Percentiles rank a stretch among this genome's conserved stretches.
Conservation (phyloP, 495 filamentous ascomycete species). For the Parachaetomium inaequale region DNA sequence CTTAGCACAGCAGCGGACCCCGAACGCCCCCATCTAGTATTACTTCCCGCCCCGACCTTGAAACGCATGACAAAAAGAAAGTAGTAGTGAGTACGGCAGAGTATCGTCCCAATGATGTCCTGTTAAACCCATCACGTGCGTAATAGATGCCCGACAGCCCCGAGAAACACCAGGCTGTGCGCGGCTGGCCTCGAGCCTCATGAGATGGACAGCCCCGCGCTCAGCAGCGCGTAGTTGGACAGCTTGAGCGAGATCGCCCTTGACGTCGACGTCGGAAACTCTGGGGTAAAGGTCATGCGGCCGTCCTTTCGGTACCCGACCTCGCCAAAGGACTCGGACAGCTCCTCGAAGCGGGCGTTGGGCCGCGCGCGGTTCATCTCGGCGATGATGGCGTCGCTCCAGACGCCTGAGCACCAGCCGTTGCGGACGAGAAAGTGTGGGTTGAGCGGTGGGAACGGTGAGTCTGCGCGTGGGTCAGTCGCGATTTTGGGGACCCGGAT, state of each 20-base stretch:
- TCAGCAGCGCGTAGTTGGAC: conserved; percentile 46
- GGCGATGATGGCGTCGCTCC: conserved; percentile 62
- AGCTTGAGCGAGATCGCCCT: conserved; percentile 45
- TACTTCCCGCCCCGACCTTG: background rate
- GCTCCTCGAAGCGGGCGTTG: conserved; percentile 52
- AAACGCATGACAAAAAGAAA: conserved; percentile 8
- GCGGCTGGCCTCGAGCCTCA: background rate
- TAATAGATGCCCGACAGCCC: background rate
- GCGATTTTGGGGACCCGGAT: background rate
- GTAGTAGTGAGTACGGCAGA: background rate
- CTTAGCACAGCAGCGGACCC: background rate
- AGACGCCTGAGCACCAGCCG: conserved; percentile 60
- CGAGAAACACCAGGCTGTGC: background rate
- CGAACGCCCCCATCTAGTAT: conserved; percentile 2
- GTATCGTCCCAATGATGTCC: conserved; percentile 2
- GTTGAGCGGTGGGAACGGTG: conserved; percentile 56
- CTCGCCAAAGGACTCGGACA: conserved; percentile 54
- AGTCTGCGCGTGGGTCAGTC: conserved; percentile 38
- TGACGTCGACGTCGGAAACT: conserved; percentile 44
- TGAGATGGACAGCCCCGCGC: conserved; percentile 27
- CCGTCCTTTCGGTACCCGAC: conserved; percentile 51
- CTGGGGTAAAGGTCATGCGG: conserved; percentile 44
- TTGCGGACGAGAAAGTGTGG: conserved; percentile 61
- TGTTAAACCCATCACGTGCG: background rate
- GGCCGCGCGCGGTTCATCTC: conserved; percentile 53